phyloP scores from a whole-genome alignment of 2,329 filamentous ascomycete genomes.

The Paraphaeosphaeria sporulosa region DNA sequence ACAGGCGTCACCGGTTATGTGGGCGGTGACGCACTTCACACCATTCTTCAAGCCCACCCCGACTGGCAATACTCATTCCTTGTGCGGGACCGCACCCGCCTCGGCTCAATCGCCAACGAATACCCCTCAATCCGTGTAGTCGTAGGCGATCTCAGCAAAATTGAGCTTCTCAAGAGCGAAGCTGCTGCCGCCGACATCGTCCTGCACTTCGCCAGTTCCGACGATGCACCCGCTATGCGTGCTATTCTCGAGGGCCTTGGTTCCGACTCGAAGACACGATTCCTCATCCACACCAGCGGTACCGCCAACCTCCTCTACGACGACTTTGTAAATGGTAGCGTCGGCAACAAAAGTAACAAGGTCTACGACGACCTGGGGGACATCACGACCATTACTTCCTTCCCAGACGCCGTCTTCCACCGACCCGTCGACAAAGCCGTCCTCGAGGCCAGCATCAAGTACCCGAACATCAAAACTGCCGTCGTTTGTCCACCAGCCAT shows the following conservation, averaged over 20 bases:
- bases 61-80: conserved; percentile 12
- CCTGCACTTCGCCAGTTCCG: conserved; percentile 9
- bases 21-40: conserved; percentile 11
- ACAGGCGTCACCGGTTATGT: conserved; percentile 12
- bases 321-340: neutral
- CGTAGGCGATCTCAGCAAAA: conserved; percentile 1
- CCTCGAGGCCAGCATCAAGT: conserved; percentile 1
- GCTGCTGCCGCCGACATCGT: conserved; percentile 6
- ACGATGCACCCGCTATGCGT: conserved; percentile 5
- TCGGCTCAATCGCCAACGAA: conserved; percentile 1
- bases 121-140: conserved; percentile 8
- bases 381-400: conserved; percentile 10
- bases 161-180: conserved; percentile 5
- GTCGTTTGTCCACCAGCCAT: conserved; percentile 10
- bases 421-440: conserved; percentile 9
- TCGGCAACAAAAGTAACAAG: conserved; percentile 10
- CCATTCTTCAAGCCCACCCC: conserved; percentile 7
- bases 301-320: conserved; percentile 6
- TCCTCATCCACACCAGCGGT: conserved; percentile 11
- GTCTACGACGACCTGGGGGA: conserved; percentile 11
- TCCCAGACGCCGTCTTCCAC: conserved; percentile 8
- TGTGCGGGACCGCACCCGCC: conserved; percentile 1
- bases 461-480: conserved; percentile 5
- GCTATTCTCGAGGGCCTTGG: conserved; percentile 10
- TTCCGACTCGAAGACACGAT: conserved; percentile 4